A percentile compares a stretch with the other conserved stretches of the same genome.
Evolutionary conservation across 2,329 filamentous ascomycete species (phyloP).

Genomic region (Colletotrichum sp.): DNA sequence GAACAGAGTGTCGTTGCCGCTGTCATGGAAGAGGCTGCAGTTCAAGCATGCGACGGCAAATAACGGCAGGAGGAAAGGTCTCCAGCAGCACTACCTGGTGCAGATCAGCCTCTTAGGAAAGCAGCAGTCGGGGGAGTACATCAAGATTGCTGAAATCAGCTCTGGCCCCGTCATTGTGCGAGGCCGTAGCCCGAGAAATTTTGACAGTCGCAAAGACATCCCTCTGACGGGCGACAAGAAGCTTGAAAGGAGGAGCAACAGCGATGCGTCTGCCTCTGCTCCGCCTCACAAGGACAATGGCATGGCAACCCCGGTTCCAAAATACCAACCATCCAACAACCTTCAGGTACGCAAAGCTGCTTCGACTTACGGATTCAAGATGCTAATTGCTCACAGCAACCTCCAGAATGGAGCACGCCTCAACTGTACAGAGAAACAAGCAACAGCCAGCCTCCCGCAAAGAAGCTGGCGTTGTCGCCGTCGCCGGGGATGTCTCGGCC

Average conservation of each 20-base stretch:
- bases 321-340: slow-evolving; percentile 36
- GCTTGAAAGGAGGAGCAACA: slow-evolving; percentile 49
- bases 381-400: slow-evolving; percentile 30
- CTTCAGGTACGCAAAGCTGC: slow-evolving; percentile 34
- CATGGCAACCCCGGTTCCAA: background rate
- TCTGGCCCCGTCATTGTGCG: slow-evolving; percentile 96
- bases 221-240: slow-evolving; percentile 67
- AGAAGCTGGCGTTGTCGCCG: slow-evolving; percentile 59
- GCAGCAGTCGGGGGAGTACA: slow-evolving; percentile 68
- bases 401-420: slow-evolving; percentile 51
- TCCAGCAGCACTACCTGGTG: slow-evolving; percentile 94
- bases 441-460: slow-evolving; percentile 52
- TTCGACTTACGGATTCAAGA: background rate
- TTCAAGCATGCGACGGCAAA: slow-evolving; percentile 97
- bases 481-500: slow-evolving; percentile 57
- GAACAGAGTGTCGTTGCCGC: slow-evolving; percentile 78
- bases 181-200: slow-evolving; percentile 90
- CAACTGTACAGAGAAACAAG: slow-evolving; percentile 39
- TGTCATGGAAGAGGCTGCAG: slow-evolving; percentile 93
- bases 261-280: slow-evolving; percentile 14
- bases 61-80: slow-evolving; percentile 89
- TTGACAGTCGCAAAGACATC: slow-evolving; percentile 87
- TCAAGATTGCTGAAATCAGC: slow-evolving; percentile 81
- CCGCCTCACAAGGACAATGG: slow-evolving; percentile 27
- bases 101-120: slow-evolving; percentile 84